Evolutionary conservation across 805 yeast genomes (phyloP).

Genomic region (Metschnikowia santaceciliae): DNA sequence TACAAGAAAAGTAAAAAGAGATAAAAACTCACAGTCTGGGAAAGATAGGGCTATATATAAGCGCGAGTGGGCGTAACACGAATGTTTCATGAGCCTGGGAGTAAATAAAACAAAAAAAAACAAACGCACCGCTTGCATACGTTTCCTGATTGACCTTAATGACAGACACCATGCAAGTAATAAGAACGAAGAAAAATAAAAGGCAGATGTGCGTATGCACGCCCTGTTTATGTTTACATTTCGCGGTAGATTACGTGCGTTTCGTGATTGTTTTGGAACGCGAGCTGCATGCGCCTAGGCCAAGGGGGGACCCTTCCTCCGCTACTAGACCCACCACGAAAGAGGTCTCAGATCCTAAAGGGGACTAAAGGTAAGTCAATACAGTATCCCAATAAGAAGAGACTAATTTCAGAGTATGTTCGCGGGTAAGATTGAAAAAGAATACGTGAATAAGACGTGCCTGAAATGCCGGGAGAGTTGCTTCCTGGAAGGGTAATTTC

Average conservation of each 20-base stretch:
- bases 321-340: too few species aligned
- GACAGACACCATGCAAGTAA: slow-evolving; percentile 21
- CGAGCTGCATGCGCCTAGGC: neutral
- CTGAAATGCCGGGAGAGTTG: neutral
- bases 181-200: slow-evolving; percentile 1
- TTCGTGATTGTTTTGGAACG: slow-evolving; percentile 7
- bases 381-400: too few species aligned
- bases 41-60: slow-evolving; percentile 4
- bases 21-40: neutral
- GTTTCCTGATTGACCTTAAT: slow-evolving; percentile 10
- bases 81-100: neutral
- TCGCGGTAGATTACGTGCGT: slow-evolving; percentile 14
- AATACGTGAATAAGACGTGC: neutral
- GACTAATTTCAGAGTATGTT: too few species aligned
- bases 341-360: too few species aligned
- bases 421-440: too few species aligned
- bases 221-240: slow-evolving; percentile 11
- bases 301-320: neutral
- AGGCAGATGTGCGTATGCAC: neutral
- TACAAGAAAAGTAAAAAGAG: neutral
- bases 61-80: slow-evolving; percentile 6
- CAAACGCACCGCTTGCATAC: slow-evolving; percentile 1
- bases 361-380: too few species aligned
- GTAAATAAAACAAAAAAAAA: neutral
- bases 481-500: neutral